Conservation (phyloP, 768 basidiomycete species). For the Fomitopsis serialis region DNA sequence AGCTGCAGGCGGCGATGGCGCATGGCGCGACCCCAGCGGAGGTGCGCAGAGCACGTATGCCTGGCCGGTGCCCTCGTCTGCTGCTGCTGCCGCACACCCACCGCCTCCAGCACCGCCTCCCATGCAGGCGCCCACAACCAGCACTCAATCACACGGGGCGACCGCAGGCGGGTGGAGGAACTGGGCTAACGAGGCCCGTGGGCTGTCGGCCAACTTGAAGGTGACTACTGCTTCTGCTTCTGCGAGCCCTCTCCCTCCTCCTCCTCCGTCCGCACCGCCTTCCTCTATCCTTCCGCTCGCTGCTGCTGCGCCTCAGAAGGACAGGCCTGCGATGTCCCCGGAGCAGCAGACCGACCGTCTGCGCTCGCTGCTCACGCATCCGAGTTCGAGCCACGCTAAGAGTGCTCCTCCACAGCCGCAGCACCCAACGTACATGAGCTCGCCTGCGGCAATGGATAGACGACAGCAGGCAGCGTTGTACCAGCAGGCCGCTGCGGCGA, state of each 20-base stretch:
- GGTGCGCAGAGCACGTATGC: not conserved
- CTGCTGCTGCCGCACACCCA: conserved; percentile 1
- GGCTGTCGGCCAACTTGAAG: conserved; percentile 4
- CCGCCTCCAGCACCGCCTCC: conserved; percentile 2
- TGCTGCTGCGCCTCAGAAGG: conserved; percentile 2
- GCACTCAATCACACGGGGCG: not conserved
- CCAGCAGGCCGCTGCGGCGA: conserved; percentile 3
- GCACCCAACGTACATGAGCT: not conserved
- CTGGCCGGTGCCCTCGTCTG: too few species aligned
- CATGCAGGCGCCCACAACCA: conserved; percentile 2
- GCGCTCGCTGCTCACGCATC: conserved; percentile 12
- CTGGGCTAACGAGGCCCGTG: conserved; percentile 13
- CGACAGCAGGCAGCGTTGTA: not conserved
- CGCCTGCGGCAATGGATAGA: not conserved
- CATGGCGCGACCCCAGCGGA: not conserved
- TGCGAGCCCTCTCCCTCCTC: conserved; percentile 1
- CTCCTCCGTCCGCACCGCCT: not conserved
- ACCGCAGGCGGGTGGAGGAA: conserved; percentile 8
- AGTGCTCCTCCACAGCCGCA: conserved; percentile 14
- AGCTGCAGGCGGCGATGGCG: not conserved
- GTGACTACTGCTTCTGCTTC: conserved; percentile 6
- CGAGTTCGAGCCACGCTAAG: conserved; percentile 9
- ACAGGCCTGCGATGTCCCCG: conserved; percentile 9
- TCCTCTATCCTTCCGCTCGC: not conserved
- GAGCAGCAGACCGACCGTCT: conserved; percentile 14